A percentile compares a stretch with the other conserved stretches of the same genome.
Evolutionary conservation across 2,329 filamentous ascomycete species (phyloP).

Genomic region (Penicillium freii): DNA sequence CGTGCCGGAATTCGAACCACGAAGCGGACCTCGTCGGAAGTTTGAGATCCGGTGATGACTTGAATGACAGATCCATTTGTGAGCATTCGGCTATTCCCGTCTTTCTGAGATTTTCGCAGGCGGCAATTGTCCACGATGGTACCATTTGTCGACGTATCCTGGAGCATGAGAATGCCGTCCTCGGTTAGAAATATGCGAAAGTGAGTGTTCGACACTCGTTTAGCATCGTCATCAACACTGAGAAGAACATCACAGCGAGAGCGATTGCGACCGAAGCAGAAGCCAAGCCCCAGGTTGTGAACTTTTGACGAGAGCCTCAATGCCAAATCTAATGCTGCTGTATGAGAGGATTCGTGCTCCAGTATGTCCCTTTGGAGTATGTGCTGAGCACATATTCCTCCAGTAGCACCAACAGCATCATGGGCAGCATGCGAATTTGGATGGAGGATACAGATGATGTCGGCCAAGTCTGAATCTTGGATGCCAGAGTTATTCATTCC

Average conservation of each 20-base stretch:
- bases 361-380: slow-evolving; percentile 55
- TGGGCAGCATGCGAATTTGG: slow-evolving; percentile 72
- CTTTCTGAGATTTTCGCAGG: slow-evolving; percentile 55
- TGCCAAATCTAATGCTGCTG: slow-evolving; percentile 62
- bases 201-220: slow-evolving; percentile 87
- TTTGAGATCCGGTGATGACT: slow-evolving; percentile 55
- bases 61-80: slow-evolving; percentile 70
- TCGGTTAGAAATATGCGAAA: slow-evolving; percentile 90
- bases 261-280: slow-evolving; percentile 79
- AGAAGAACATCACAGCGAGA: slow-evolving; percentile 70
- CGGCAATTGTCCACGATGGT: slow-evolving; percentile 76
- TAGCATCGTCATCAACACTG: slow-evolving; percentile 65
- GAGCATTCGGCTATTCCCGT: slow-evolving; percentile 60
- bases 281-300: slow-evolving; percentile 69
- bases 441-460: slow-evolving; percentile 85
- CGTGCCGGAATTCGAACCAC: slow-evolving; percentile 79
- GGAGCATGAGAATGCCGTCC: slow-evolving; percentile 83
- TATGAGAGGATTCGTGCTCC: slow-evolving; percentile 41
- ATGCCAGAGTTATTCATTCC: slow-evolving; percentile 81
- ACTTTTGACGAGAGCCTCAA: slow-evolving; percentile 73
- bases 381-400: slow-evolving; percentile 54
- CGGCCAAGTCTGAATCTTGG: slow-evolving; percentile 75
- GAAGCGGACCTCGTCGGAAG: slow-evolving; percentile 68
- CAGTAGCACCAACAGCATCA: slow-evolving; percentile 63
- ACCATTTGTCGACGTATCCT: slow-evolving; percentile 94